These are phyloP conservation scores for Trichoderma orchidacearum DNA, from an alignment of 495 filamentous ascomycete species.

Conservation along the genomic window DNA sequence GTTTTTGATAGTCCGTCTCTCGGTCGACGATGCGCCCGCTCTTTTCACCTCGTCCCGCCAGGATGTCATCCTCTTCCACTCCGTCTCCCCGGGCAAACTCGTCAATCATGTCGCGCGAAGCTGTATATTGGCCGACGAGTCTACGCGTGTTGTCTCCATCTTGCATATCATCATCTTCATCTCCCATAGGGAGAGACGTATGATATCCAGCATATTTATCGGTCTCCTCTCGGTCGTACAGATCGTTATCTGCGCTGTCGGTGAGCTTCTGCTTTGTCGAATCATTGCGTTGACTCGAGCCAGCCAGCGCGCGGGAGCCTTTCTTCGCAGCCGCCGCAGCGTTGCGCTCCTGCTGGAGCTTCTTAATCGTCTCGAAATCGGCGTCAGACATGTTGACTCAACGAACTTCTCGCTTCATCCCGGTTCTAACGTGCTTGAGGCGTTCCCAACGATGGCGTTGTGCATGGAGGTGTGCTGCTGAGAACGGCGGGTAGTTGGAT, in stretches of 20 bases:
- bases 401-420: conserved; percentile 1
- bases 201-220: conserved; percentile 90
- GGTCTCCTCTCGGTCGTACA: conserved; percentile 71
- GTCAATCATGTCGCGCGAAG: conserved; percentile 77
- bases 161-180: conserved; percentile 75
- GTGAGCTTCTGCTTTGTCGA: conserved; percentile 89
- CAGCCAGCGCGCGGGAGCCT: conserved; percentile 77
- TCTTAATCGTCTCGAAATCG: conserved; percentile 71
- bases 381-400: conserved; percentile 44
- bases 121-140: conserved; percentile 94
- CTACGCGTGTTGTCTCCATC: conserved; percentile 60
- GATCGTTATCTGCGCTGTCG: conserved; percentile 83
- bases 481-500: background rate
- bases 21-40: conserved; percentile 78
- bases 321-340: conserved; percentile 68
- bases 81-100: conserved; percentile 80
- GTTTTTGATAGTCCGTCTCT: conserved; percentile 97
- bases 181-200: conserved; percentile 70
- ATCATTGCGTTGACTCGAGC: conserved; percentile 77
- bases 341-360: conserved; percentile 87
- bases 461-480: conserved; percentile 1
- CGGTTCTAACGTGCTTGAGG: background rate
- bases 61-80: conserved; percentile 83
- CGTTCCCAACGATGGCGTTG: background rate
- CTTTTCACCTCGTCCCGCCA: conserved; percentile 71